Percentiles rank a stretch among this genome's conserved stretches.
phyloP scores from a whole-genome alignment of 352 stramenopile species.

The Thalassiosira sp. region DNA sequence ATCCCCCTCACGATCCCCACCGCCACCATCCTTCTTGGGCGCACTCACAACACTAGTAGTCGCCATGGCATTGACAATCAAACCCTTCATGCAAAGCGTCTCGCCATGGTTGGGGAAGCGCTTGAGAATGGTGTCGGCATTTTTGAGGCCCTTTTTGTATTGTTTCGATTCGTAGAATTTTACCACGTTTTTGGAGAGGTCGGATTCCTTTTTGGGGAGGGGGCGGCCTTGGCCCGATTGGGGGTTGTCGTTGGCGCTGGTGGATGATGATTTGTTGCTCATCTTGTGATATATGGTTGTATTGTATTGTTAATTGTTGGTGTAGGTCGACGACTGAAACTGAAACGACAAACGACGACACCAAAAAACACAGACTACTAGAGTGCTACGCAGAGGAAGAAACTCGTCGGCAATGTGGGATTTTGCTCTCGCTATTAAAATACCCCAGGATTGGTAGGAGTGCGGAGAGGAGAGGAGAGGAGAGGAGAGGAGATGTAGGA shows the following conservation, averaged over 20 bases:
- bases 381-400: no score
- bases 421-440: no score
- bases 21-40: conserved; percentile 18
- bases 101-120: conserved; percentile 97
- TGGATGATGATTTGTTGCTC: neutral
- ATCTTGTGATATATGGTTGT: no score
- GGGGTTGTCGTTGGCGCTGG: conserved; percentile 52
- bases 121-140: conserved; percentile 92
- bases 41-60: conserved; percentile 6
- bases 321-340: no score
- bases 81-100: conserved; percentile 95
- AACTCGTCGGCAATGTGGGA: no score
- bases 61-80: conserved; percentile 92
- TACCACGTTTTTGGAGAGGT: conserved; percentile 95
- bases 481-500: no score
- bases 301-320: no score
- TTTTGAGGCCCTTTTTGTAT: conserved; percentile 98
- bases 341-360: no score
- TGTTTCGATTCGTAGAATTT: conserved; percentile 98
- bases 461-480: no score
- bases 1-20: conserved; percentile 33
- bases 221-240: conserved; percentile 63
- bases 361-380: no score
- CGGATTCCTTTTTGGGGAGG: conserved; percentile 90
- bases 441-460: no score